Percentiles rank a stretch among this genome's conserved stretches.
Conservation (phyloP, 1,139 yeast species). For the Pichia sp. region DNA sequence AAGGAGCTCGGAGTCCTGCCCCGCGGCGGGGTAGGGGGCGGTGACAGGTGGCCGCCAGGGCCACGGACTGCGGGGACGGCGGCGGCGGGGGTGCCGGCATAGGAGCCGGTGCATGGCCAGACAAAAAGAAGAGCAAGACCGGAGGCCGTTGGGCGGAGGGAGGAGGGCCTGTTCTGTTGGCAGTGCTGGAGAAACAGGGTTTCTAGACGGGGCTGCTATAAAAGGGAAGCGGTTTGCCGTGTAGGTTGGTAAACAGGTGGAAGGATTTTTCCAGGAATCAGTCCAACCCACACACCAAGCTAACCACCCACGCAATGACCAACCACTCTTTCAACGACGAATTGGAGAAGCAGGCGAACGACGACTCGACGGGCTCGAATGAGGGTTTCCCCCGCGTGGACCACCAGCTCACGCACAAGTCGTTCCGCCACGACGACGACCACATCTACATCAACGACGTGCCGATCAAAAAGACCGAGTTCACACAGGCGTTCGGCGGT, state of each 20-base stretch:
- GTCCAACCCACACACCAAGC: neutral
- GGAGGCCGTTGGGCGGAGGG: no score
- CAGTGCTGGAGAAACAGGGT: no score
- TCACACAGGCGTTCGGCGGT: conserved; percentile 34
- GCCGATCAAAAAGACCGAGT: conserved; percentile 31
- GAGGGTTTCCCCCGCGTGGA: conserved; percentile 10
- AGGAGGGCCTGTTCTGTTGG: no score
- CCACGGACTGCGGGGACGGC: neutral
- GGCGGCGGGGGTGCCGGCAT: no score
- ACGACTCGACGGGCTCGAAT: neutral
- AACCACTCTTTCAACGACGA: conserved; percentile 21
- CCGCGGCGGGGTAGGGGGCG: neutral
- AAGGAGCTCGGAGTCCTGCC: no score
- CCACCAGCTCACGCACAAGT: conserved; percentile 12
- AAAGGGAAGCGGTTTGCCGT: no score
- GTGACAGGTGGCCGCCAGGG: neutral
- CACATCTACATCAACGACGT: conserved; percentile 33
- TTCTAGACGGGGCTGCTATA: no score
- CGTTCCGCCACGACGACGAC: conserved; percentile 22
- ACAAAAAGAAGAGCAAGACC: no score
- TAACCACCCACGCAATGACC: conserved; percentile 15
- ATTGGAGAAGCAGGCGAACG: conserved; percentile 23
- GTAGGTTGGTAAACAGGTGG: no score
- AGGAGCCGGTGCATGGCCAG: no score
- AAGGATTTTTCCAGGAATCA: no score